Conservation (phyloP, 2,329 filamentous ascomycete species). For the Immersiporthe knoxdaviesiana region DNA sequence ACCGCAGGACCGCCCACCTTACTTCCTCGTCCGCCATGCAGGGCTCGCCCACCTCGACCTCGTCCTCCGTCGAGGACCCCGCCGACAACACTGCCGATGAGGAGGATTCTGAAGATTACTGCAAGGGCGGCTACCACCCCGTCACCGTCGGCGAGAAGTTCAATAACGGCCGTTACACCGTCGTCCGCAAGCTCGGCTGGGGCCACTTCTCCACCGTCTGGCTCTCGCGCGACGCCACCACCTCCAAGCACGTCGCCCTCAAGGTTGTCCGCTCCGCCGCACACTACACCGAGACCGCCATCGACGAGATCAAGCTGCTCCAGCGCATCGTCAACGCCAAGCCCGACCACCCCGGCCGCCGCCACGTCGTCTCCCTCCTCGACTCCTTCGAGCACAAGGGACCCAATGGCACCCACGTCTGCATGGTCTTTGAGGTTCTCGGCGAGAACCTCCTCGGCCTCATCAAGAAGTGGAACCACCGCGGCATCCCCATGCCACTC, state of each 20-base stretch:
- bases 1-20: slow-evolving; percentile 58
- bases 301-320: slow-evolving; percentile 98
- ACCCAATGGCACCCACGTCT: slow-evolving; percentile 93
- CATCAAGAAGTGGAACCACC: slow-evolving; percentile 98
- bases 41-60: slow-evolving; percentile 73
- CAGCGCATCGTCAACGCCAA: slow-evolving; percentile 97
- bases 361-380: slow-evolving; percentile 92
- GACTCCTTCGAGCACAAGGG: slow-evolving; percentile 98
- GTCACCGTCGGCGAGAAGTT: slow-evolving; percentile 94
- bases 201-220: slow-evolving; percentile 99
- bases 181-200: slow-evolving; percentile 96
- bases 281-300: slow-evolving; percentile 97
- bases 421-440: slow-evolving; percentile 98
- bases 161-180: slow-evolving; percentile 95
- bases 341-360: slow-evolving; percentile 88
- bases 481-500: slow-evolving; percentile 92
- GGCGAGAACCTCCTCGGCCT: slow-evolving; percentile 92
- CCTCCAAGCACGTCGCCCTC: slow-evolving; percentile 91
- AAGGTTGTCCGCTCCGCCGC: slow-evolving; percentile 97
- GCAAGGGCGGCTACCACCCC: slow-evolving; percentile 97
- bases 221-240: slow-evolving; percentile 80
- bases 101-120: slow-evolving; percentile 98
- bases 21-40: slow-evolving; percentile 56
- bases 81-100: slow-evolving; percentile 95
- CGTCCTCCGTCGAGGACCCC: slow-evolving; percentile 78